phyloP scores from a whole-genome alignment of 257 asterid genomes.

The Penstemon eatonii region DNA sequence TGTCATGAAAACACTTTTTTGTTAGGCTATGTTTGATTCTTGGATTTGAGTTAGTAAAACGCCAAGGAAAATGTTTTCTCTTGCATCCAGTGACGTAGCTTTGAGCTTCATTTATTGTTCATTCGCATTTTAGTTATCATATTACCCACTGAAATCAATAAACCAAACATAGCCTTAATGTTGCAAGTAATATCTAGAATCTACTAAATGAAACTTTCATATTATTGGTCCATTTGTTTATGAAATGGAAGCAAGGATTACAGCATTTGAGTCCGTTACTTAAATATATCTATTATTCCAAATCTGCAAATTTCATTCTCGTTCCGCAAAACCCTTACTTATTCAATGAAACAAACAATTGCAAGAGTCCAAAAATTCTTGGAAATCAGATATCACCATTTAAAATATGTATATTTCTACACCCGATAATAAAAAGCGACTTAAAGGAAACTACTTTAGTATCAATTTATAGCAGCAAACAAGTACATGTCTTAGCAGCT shows the following conservation, averaged over 20 bases:
- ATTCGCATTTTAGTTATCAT: no score
- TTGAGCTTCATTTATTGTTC: no score
- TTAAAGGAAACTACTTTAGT: background rate
- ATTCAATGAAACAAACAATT: background rate
- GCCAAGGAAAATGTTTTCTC: no score
- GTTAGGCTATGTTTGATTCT: no score
- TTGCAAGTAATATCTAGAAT: conserved; percentile 4
- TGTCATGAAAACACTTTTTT: background rate
- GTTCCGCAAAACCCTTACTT: background rate
- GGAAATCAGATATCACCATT: background rate
- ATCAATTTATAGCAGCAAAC: background rate
- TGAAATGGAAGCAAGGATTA: background rate
- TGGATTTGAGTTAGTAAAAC: no score
- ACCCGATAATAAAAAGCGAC: no score
- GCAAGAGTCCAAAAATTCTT: background rate
- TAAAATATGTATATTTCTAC: background rate
- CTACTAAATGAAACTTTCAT: background rate
- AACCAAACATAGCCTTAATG: no score
- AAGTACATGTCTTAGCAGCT: background rate
- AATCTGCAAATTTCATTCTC: background rate
- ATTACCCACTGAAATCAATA: no score
- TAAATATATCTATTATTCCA: no score
- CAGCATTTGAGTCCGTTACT: no score
- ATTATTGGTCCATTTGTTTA: background rate
- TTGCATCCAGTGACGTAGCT: no score